A percentile compares a stretch with the other conserved stretches of the same genome.
These are phyloP conservation scores for Blastocystis sp. DNA, from an alignment of 352 stramenopile genomes.

Conservation along the genomic window DNA sequence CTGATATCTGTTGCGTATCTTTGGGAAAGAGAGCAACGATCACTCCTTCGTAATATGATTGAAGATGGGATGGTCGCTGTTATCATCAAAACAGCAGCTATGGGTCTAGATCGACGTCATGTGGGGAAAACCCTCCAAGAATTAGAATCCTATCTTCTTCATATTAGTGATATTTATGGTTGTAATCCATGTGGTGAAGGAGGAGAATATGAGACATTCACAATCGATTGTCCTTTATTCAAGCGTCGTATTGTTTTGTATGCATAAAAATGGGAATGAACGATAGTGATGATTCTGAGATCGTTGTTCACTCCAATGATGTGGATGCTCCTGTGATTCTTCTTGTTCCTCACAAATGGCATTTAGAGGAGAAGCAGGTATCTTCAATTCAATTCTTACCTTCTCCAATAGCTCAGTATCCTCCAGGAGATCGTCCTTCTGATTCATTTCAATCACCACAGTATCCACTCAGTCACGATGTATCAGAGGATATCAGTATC, in stretches of 20 bases:
- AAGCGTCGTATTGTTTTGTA: constrained; percentile 83
- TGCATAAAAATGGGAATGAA: not conserved
- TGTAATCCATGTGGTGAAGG: constrained; percentile 96
- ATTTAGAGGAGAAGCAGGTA: not conserved
- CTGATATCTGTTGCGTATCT: constrained; percentile 88
- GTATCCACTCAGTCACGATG: not conserved
- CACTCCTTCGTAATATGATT: constrained; percentile 86
- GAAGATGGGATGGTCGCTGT: constrained; percentile 82
- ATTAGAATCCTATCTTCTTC: constrained; percentile 79
- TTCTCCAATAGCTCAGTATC: not conserved
- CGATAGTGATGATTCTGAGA: constrained; percentile 77
- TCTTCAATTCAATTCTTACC: not conserved
- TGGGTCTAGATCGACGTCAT: constrained; percentile 75
- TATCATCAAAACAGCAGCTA: constrained; percentile 88
- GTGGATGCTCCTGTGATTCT: constrained; percentile 83
- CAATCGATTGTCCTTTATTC: constrained; percentile 90
- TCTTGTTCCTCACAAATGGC: constrained; percentile 66
- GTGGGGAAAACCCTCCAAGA: constrained; percentile 74
- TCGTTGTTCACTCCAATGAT: constrained; percentile 83
- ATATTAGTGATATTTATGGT: constrained; percentile 85
- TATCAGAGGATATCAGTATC: too few relatives aligned
- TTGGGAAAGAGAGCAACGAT: constrained; percentile 83
- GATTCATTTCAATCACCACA: not conserved
- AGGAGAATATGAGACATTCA: constrained; percentile 97
- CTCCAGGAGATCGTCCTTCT: not conserved